phyloP scores from a whole-genome alignment of 2,329 filamentous ascomycete genomes.

The Pseudocercospora macadamiae region DNA sequence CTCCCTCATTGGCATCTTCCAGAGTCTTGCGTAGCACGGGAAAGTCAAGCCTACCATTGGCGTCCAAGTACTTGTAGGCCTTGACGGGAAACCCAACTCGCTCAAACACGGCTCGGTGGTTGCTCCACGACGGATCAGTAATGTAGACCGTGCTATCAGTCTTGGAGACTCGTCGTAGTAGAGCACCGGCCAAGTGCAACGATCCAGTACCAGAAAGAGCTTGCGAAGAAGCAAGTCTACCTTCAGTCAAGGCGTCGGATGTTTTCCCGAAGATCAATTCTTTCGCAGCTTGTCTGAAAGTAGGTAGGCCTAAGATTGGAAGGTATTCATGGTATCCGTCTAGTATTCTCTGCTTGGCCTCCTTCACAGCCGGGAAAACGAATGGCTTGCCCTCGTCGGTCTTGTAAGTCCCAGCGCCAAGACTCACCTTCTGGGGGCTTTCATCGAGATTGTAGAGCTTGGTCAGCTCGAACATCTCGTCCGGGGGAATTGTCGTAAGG shows the following conservation, averaged over 20 bases:
- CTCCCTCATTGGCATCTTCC: constrained; percentile 80
- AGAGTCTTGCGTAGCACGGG: constrained; percentile 87
- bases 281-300: constrained; percentile 89
- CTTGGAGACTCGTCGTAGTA: constrained; percentile 88
- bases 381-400: constrained; percentile 97
- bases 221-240: constrained; percentile 86
- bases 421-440: constrained; percentile 94
- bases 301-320: constrained; percentile 90
- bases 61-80: constrained; percentile 97
- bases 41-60: constrained; percentile 96
- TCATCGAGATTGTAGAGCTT: constrained; percentile 56
- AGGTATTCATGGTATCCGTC: constrained; percentile 94
- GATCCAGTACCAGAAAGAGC: constrained; percentile 97
- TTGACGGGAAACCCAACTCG: constrained; percentile 86
- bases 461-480: constrained; percentile 1
- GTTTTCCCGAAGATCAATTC: constrained; percentile 84
- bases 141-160: constrained; percentile 93
- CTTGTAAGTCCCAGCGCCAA: constrained; percentile 96
- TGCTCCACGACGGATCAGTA: constrained; percentile 92
- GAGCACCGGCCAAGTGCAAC: constrained; percentile 88
- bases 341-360: constrained; percentile 84
- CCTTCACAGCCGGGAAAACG: constrained; percentile 88
- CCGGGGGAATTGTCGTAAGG: not conserved
- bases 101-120: constrained; percentile 94
- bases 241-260: constrained; percentile 70